Conservation (phyloP, 345 rosid species). For the Citrus maxima region DNA sequence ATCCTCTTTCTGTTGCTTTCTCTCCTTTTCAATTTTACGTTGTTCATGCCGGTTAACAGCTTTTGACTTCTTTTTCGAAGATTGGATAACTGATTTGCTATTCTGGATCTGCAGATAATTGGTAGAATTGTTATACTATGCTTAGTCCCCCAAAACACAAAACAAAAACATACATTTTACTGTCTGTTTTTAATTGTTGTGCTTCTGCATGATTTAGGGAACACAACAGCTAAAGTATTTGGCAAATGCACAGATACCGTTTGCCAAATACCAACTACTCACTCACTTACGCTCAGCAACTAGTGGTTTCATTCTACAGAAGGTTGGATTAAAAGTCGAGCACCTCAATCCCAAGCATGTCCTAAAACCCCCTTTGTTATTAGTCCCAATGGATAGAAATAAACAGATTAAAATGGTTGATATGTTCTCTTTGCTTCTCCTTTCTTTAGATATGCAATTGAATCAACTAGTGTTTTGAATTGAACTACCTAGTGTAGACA, state of each 20-base stretch:
- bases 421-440: background rate
- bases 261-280: background rate
- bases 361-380: background rate
- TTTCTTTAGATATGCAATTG: background rate
- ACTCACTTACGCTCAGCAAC: background rate
- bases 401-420: too few relatives aligned
- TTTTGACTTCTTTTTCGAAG: slow-evolving; percentile 66
- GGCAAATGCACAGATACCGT: too few relatives aligned
- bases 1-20: slow-evolving; percentile 74
- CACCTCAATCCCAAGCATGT: background rate
- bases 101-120: slow-evolving; percentile 37
- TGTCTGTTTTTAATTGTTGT: background rate
- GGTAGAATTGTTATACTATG: background rate
- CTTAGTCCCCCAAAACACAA: background rate
- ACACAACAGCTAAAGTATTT: background rate
- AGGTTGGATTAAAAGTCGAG: background rate
- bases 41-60: slow-evolving; percentile 65
- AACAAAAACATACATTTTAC: background rate
- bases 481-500: too few relatives aligned
- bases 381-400: background rate
- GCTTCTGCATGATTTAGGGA: background rate
- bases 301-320: background rate
- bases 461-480: background rate
- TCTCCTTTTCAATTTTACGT: slow-evolving; percentile 69
- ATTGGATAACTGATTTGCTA: slow-evolving; percentile 29